Evolutionary conservation across 768 basidiomycete species (phyloP), one percentile per base, ranked within the genome.

Genomic region (Termitomyces sp.): DNA sequence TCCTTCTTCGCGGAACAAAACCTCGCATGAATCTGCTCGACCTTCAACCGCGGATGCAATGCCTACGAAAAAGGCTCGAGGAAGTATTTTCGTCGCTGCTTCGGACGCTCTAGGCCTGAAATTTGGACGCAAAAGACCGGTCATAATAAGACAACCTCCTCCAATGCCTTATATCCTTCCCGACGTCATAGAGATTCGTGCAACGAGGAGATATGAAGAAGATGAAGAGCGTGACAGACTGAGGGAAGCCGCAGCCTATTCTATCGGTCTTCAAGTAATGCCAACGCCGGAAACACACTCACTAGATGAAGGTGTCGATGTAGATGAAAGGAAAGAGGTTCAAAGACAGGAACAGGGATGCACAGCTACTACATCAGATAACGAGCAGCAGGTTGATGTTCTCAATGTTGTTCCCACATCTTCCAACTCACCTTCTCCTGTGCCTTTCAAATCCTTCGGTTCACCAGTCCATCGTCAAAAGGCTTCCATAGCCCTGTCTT

Each of bases 211-310:
- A 45, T 82, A 87, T 59, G 78, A 74, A 44, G 89, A 91, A 62
- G 76, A 80, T 46, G 84, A 85, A 63, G 89, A 91, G 62, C 80
- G 90, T 10, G 81, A 87, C 58, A 80, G 87, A n/a, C 70, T 92
- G 32, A 74, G 88, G 32, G 85, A 87, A 53, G 83, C 80, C 38
- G 90, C 90, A 17, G 90, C 89, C 0, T 84, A 88, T 62, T 81
- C 85, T 12, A 83, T 92, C 45, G 90, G 90, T 6, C 73, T 90
- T 53, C 78, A 81, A 10, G 77, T 76, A 34, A 72, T 82, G 43
- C 63, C 77, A n/a, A 75, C 78, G 24, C 66, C 70, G 24, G 70
- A 72, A 34, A 59, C 70, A 5, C 69, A 66, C 58, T 72, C 71
- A 11, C 64, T 66, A 41, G 66, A 71, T 5, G 69, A 71, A 32